Base-by-base conservation (phyloP, 805 yeast genomes). In the Lachancea thermotolerans region DNA sequence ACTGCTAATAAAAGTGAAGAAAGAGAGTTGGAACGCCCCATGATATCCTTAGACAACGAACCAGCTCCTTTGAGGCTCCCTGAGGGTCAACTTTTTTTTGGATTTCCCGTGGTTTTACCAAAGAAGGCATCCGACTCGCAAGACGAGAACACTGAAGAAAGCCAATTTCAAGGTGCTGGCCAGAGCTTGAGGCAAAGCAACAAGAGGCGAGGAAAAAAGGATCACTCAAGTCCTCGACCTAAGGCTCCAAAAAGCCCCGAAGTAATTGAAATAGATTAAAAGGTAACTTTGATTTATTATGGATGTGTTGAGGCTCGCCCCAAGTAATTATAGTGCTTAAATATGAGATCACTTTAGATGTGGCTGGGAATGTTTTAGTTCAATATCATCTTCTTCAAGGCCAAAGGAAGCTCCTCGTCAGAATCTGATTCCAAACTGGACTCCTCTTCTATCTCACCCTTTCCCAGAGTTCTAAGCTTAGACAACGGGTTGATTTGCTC, bases 61-160 rank as follows among this genome's bases (percentile, higher is more conserved):
- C 85, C 95, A 0, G 85, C 79, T 1, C 85, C 89, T 9, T 68
- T 93, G 45, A 65, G 71, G 5, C 68, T 93, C 35, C 95, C 96
- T 0, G 83, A 76, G 34, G 95, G 95, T 18, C 91, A 88, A 63
- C 70, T 93, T 11, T 93, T 93, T 59, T 90, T 93, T 62, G 99
- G 99, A 0, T 93, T 82, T 61, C 97, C 98, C 0, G 77, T 84
- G 1, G 60, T 66, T 0, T 62, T 76, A 2, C 74, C 73, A 21
- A 68, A 64, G 21, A 68, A 57, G 7, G 75, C 66, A 17, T 66
- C 64, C 4, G 68, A 59, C 10, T 54, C 50, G 1, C 69, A 64
- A 7, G 57, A 51, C 8, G 57, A 62, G n/a, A 53, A 54, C 0
- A 54, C 55, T 14, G 37, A 45, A 12, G 37, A 35, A 50, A 29